Base-by-base conservation (phyloP, 805 yeast species). In the Barnettozyma pratensis region DNA sequence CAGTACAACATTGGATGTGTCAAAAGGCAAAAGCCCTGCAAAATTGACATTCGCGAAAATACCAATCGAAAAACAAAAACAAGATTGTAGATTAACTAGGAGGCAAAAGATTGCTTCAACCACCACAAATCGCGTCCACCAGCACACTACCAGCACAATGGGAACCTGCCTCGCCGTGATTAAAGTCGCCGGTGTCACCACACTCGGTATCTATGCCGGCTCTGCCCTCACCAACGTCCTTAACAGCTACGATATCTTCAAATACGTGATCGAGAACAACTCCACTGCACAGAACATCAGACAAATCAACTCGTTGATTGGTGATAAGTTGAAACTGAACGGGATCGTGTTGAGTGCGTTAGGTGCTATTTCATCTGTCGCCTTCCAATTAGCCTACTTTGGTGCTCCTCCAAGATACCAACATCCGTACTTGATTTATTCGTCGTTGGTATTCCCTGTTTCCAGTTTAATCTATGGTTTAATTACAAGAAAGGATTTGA, bases 391-490 rank as follows among this genome's bases (percentile, higher is more conserved):
- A 53, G 83, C 85, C n/a, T 85, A 74, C 60, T 68, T 67, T 44
- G 72, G 73, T 43, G 80, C 89, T 1, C 80, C 87, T 25, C 55
- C 64, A 5, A 61, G 69, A 36, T 81, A 75, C 48, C 78, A 78
- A 63, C 95, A 86, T 65, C 94, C 94, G 25, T 86, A 85, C 62
- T 73, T 86, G 59, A 59, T 86, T 11, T 86, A 86, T 41, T 53
- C 65, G 5, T 54, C 62, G 4, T 50, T 61, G 42, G 59, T 61
- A 6, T 56, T 56, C 49, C 65, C 65, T 27, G 14, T 61, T 5
- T 46, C 56, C 10, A 19, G 52, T 12, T 29, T 51, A 2, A 46
- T 58, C 25, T 57, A 49, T 41, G 52, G 47, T 12, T 25, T 45
- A 1, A n/a, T 52, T 8, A 44, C 51, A 10, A 55, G 49, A 7